Evolutionary conservation across 2,329 filamentous ascomycete genomes (phyloP), one percentile per base, ranked within the genome.

Genomic region (Aspergillus amoenus): DNA sequence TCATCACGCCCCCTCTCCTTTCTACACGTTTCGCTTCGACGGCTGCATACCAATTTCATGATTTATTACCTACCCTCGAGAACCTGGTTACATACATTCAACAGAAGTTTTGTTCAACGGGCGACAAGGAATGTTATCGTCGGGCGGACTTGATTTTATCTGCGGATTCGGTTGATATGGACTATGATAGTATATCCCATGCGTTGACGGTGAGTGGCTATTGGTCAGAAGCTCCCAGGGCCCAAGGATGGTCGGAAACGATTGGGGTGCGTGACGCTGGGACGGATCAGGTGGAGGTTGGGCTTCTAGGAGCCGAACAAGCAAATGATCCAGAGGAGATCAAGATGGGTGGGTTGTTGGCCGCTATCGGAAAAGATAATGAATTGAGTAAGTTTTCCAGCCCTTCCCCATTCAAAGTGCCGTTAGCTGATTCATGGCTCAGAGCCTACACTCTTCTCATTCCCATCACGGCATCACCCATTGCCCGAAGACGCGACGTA

Each of bases 371-470:
- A 21, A 84, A 93, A 66, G 85, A 92, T 66, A 80, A 81, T 40
- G 84, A 86, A 62, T 85, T 90, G 11, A 82, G 83, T 84, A 78
- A 54, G 75, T 70, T 37, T 32, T 21, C 13, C 21, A 42, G 5
- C 1, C 12, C 13, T 21, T 34, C 18, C n/a, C 7, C 5, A 12
- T 13, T 27, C 18, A 18, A 18, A 27, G 39, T 15, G 13, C 12
- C 6, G 13, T 37, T 8, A 37, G 49, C 39, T 55, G 12, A 34
- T 48, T 27, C 5, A 22, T 40, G 12, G 17, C 42, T 24, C 62
- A 83, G 89, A 88, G 40, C 83, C 89, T 2, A 89, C 90, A 0
- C 79, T 93, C 45, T 97, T 97, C 77, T 86, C 89, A 43, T 94
- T 96, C 63, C 87, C 90, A 2, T 86, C 91, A 3, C 86, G 92